Evolutionary conservation across 2,329 filamentous ascomycete species (phyloP), one percentile per base, ranked within the genome.

Genomic region (Cladosporium sp.): DNA sequence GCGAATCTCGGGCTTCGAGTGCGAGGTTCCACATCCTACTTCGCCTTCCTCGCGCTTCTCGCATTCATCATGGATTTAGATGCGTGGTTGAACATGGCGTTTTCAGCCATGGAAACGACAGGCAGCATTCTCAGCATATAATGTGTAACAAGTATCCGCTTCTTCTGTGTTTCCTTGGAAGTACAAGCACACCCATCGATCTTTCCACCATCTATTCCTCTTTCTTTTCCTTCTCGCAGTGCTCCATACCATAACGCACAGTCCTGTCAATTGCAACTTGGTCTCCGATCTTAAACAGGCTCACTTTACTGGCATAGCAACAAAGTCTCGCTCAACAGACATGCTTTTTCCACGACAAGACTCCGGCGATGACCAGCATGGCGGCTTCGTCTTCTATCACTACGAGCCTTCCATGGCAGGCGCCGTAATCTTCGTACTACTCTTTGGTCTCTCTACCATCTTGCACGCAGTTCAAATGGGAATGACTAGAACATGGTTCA

Each of bases 401-500:
- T 64, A 64, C 42, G 32, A 51, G 7, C 61, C 60, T 7, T 58
- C 57, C 7, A 50, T 64, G 39, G 49, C 56, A 4, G 62, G 58
- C 15, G 62, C 63, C 5, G 49, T 65, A 35, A 57, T 67, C 33
- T 65, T 66, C 53, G 46, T 56, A 48, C 46, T 67, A 15, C 52
- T 62, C 20, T 67, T 67, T 54, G 43, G 52, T 20, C 7, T 60
- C 7, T 38, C 56, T 3, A 64, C 72, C 0, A 25, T 60, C 0
- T 43, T 67, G 1, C 75, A 78, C 50, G 46, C 58, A 13, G 67
- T 60, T 20, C 67, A 71, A 38, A 54, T 77, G 25, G 19, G 71
- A 29, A 60, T 58, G 15, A 65, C 65, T 2, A 63, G 67, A 29
- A 72, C 72, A 1, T 78, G 73, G 72, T 79, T 75, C 59, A 73